Conservation (phyloP, 1,284 basidiomycete species). For the Cutaneotrichosporon dermatis region DNA sequence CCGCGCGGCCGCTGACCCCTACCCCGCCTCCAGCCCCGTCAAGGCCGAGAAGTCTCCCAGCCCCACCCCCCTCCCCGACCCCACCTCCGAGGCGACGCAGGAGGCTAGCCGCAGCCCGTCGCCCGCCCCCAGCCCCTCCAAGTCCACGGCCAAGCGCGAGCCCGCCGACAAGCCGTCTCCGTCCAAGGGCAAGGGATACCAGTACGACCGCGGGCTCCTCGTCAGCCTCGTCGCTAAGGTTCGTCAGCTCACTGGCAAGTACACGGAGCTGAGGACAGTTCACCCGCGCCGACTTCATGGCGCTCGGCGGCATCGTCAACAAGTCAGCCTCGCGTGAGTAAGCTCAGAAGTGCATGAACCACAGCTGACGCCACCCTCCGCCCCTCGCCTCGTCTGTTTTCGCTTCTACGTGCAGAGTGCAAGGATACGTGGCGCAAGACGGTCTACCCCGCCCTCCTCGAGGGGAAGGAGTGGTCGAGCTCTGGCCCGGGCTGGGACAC, state of each 20-base stretch:
- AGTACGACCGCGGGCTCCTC: constrained; percentile 11
- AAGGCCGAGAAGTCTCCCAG: no score
- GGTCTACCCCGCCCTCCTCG: constrained; percentile 20
- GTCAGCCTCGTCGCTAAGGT: constrained; percentile 9
- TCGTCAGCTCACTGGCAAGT: neutral
- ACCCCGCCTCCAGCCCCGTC: no score
- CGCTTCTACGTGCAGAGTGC: constrained; percentile 19
- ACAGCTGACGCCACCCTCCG: constrained; percentile 5
- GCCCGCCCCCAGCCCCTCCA: neutral
- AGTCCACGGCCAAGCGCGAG: neutral
- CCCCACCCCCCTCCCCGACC: no score
- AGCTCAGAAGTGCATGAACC: neutral
- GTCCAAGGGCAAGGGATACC: neutral
- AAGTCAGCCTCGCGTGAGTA: constrained; percentile 20
- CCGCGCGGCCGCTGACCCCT: no score
- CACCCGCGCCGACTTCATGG: constrained; percentile 4
- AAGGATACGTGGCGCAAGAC: constrained; percentile 38
- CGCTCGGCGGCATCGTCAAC: constrained; percentile 7
- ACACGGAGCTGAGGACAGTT: constrained; percentile 3
- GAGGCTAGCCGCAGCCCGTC: no score
- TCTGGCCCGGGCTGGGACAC: constrained; percentile 15
- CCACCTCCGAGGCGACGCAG: no score
- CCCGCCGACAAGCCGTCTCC: neutral
- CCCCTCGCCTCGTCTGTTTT: no score
- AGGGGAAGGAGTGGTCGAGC: constrained; percentile 25